Evolutionary conservation across 768 basidiomycete species (phyloP).

Genomic region (Cystobasidium onofrii): DNA sequence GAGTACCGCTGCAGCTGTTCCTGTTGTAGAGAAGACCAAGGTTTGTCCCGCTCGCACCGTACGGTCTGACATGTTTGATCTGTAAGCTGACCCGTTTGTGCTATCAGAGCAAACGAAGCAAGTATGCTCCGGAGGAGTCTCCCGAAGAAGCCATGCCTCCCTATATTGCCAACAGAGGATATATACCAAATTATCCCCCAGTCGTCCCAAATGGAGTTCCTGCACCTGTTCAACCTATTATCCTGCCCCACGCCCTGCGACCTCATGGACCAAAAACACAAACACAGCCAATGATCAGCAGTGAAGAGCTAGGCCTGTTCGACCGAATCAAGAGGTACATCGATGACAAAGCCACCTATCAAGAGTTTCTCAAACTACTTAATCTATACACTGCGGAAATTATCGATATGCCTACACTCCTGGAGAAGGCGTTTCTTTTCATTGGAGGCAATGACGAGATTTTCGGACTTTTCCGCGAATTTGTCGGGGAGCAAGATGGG

Average conservation of each 20-base stretch:
- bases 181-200: not conserved
- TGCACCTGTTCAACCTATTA: constrained; percentile 28
- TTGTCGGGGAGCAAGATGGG: constrained; percentile 53
- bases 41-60: not conserved
- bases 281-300: constrained; percentile 38
- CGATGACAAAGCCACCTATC: constrained; percentile 49
- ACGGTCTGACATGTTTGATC: too few species aligned
- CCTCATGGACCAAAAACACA: constrained; percentile 33
- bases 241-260: constrained; percentile 21
- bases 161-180: not conserved
- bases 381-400: constrained; percentile 85
- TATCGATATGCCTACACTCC: constrained; percentile 71
- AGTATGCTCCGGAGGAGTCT: not conserved
- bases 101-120: constrained; percentile 12
- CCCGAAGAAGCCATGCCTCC: not conserved
- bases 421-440: constrained; percentile 72
- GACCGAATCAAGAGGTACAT: constrained; percentile 63
- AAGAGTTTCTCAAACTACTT: constrained; percentile 89
- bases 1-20: not conserved
- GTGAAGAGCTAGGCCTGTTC: constrained; percentile 81
- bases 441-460: constrained; percentile 59
- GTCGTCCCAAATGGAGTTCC: not conserved
- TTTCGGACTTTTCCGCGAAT: constrained; percentile 70
- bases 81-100: not conserved
- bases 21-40: constrained; percentile 13